Evolutionary conservation across 495 filamentous ascomycete genomes (phyloP), one percentile per base, ranked within the genome.

Genomic region (Apiosordaria backusii): DNA sequence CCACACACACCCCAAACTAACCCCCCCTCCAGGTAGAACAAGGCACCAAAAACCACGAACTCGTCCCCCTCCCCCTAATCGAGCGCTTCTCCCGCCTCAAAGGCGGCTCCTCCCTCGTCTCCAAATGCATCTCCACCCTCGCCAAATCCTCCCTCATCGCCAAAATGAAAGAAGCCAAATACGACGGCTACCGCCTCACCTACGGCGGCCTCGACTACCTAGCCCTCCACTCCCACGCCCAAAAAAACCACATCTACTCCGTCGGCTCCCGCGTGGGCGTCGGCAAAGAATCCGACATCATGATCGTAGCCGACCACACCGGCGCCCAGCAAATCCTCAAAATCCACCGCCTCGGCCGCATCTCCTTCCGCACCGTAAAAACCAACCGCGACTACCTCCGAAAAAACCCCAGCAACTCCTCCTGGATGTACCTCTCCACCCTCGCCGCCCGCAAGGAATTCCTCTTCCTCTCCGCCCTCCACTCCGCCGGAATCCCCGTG

Each of bases 191-290:
- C 81, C 89, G 95, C 57, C 87, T 99, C 23, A 96, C 94, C 23
- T 98, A 98, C 78, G 95, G 95, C 68, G 95, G 95, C 3, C 87
- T 97, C 50, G 95, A 99, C 81, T 99, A 99, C 77, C 87, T 98
- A 18, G 92, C 95, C 10, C 85, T 99, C 62, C 89, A 98, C 75
- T 87, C 92, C 7, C 90, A 97, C 78, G 88, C 92, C 21, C 90
- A 89, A 72, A 82, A 87, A 65, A 86, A 87, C 62, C 83, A 81
- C 69, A 85, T 97, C 54, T 97, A 96, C 84, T 93, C 89, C 65
- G 91, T 97, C 24, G 95, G 95, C 60, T 94, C 90, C 79, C 93
- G 96, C 73, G 90, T 99, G 69, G 95, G 96, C 62, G 92, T 97
- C 7, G 95, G 95, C 70, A 99, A 99, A 80, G 95, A 99, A 80